phyloP scores from a whole-genome alignment of 306 rosid species.

The Prunus campanulata region DNA sequence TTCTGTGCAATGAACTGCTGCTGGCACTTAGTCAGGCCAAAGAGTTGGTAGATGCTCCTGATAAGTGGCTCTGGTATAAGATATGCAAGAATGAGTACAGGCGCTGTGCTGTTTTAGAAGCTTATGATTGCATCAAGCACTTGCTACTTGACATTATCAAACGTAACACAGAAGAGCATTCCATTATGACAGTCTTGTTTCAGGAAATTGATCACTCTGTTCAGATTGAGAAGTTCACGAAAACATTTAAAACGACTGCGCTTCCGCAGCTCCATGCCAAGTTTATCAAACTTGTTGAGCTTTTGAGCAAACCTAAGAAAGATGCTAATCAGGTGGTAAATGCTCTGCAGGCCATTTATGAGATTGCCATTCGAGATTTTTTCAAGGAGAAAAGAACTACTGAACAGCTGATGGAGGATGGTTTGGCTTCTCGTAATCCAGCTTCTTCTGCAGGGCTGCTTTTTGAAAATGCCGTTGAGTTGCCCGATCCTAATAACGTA shows the following conservation, averaged over 20 bases:
- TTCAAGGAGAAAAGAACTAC: constrained; percentile 67
- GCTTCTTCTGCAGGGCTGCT: constrained; percentile 53
- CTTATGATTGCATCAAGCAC: constrained; percentile 73
- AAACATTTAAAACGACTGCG: constrained; percentile 67
- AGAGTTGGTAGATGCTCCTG: constrained; percentile 75
- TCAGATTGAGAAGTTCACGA: constrained; percentile 72
- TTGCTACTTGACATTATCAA: constrained; percentile 64
- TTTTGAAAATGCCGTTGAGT: constrained; percentile 66
- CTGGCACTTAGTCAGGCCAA: constrained; percentile 95
- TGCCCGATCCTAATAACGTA: constrained; percentile 62
- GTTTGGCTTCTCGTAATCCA: constrained; percentile 67
- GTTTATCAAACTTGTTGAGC: constrained; percentile 73
- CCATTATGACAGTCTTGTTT: constrained; percentile 76
- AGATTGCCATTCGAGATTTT: constrained; percentile 73
- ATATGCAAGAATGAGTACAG: constrained; percentile 89
- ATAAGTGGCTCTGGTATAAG: constrained; percentile 75
- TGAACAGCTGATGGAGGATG: constrained; percentile 70
- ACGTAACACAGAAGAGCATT: constrained; percentile 71
- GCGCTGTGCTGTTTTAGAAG: constrained; percentile 88
- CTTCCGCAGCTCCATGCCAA: constrained; percentile 74
- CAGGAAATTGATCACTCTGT: constrained; percentile 88
- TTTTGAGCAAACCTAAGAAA: constrained; percentile 57
- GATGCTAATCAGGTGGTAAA: constrained; percentile 68
- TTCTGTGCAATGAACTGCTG: constrained; percentile 89
- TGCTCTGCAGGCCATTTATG: constrained; percentile 86